phyloP scores from a whole-genome alignment of 78 protist genomes.

The Planoprotostelium fungivorum region DNA sequence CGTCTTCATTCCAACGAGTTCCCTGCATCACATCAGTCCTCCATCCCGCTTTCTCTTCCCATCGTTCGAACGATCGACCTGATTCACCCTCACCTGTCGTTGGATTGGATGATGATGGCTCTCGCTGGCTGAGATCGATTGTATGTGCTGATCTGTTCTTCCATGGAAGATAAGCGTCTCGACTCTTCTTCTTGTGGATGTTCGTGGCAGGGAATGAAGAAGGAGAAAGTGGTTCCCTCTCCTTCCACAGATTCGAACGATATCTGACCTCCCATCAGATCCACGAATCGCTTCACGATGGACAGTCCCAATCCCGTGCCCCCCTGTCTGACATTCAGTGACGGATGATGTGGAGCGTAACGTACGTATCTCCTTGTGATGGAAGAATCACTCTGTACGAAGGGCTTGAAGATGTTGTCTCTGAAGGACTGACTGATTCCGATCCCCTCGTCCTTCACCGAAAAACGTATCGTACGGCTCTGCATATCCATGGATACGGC shows the following conservation, averaged over 20 bases:
- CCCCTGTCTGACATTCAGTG: neutral
- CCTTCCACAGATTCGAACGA: neutral
- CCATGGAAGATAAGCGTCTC: too few relatives aligned
- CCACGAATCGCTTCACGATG: neutral
- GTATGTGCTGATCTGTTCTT: too few relatives aligned
- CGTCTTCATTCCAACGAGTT: too few relatives aligned
- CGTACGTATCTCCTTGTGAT: neutral
- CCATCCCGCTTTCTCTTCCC: too few relatives aligned
- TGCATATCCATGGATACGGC: neutral
- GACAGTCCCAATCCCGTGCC: neutral
- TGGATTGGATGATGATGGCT: too few relatives aligned
- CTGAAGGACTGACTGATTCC: neutral
- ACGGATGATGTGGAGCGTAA: too few relatives aligned
- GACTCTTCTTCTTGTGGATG: too few relatives aligned
- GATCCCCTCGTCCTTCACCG: neutral
- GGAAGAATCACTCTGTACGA: neutral
- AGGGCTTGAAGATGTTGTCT: neutral
- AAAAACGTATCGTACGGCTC: neutral
- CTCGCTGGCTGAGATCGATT: too few relatives aligned
- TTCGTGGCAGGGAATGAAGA: too few relatives aligned
- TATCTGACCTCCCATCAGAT: neutral
- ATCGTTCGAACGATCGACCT: too few relatives aligned
- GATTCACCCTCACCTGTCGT: too few relatives aligned
- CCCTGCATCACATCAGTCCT: too few relatives aligned
- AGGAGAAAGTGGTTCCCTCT: neutral